Conservation (phyloP, 2,329 filamentous ascomycete species). For the Diaporthe citri region DNA sequence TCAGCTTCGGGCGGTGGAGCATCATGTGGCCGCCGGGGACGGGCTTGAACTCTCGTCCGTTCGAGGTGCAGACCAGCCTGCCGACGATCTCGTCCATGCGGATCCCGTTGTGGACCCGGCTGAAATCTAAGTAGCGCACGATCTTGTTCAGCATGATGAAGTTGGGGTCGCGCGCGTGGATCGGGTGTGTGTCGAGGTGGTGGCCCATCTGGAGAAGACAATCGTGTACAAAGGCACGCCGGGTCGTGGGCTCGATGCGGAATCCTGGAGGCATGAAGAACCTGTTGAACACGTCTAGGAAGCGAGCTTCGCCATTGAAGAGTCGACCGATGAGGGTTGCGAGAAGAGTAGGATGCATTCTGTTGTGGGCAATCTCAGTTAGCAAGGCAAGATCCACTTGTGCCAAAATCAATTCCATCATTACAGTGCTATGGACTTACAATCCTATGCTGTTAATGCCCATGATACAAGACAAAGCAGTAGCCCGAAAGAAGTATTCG, state of each 20-base stretch:
- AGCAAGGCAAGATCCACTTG: not conserved
- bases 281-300: slow-evolving; percentile 10
- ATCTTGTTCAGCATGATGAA: not conserved
- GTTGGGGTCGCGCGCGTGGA: not conserved
- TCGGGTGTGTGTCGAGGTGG: not conserved
- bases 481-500: slow-evolving; percentile 5
- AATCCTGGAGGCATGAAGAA: slow-evolving; percentile 13
- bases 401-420: not conserved
- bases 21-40: not conserved
- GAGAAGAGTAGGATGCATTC: not conserved
- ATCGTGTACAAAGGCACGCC: not conserved
- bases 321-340: slow-evolving; percentile 25
- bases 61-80: not conserved
- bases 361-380: not conserved
- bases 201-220: not conserved
- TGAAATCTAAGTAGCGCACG: not conserved
- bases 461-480: slow-evolving; percentile 17
- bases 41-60: not conserved
- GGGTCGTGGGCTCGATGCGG: not conserved
- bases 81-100: not conserved
- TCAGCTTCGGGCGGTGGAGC: not conserved
- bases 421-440: not conserved
- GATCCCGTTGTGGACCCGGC: accelerated
- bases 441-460: not conserved
- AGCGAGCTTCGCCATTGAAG: not conserved